Percentiles rank a stretch among this genome's conserved stretches.
Conservation (phyloP, 1,284 basidiomycete species). For the Cerioporus squamosus region DNA sequence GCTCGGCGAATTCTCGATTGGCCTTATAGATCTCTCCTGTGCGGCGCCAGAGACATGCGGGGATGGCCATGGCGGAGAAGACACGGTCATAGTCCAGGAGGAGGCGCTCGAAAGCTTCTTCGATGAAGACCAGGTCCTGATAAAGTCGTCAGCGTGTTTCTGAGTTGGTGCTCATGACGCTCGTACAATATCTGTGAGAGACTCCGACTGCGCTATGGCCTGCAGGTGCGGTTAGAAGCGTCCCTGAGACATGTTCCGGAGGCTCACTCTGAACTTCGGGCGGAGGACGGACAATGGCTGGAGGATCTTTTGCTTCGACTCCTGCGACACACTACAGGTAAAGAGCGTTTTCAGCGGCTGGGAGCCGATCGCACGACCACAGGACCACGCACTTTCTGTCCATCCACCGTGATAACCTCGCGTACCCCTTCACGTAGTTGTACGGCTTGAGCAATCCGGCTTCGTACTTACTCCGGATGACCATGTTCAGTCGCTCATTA, state of each 20-base stretch:
- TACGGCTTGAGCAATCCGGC: slow-evolving; percentile 95
- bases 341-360: slow-evolving; percentile 1
- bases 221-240: slow-evolving; percentile 33
- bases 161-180: background rate
- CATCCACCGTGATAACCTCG: slow-evolving; percentile 92
- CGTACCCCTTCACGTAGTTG: slow-evolving; percentile 95
- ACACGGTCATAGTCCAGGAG: slow-evolving; percentile 96
- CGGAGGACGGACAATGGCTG: slow-evolving; percentile 89
- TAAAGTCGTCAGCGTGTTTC: slow-evolving; percentile 10
- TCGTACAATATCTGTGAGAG: slow-evolving; percentile 82
- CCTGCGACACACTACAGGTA: slow-evolving; percentile 74
- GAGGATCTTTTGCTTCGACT: slow-evolving; percentile 88
- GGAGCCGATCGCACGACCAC: background rate
- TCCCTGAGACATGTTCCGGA: background rate
- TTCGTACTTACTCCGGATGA: slow-evolving; percentile 97
- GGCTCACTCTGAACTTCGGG: slow-evolving; percentile 86
- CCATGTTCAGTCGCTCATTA: slow-evolving; percentile 88
- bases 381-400: slow-evolving; percentile 73
- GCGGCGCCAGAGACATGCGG: slow-evolving; percentile 94
- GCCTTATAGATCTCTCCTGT: slow-evolving; percentile 99
- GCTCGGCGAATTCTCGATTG: slow-evolving; percentile 91
- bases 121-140: slow-evolving; percentile 95
- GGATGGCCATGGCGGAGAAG: slow-evolving; percentile 95
- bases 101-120: slow-evolving; percentile 96
- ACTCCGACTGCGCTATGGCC: slow-evolving; percentile 81